Evolutionary conservation across 2,329 filamentous ascomycete species (phyloP), one percentile per base, ranked within the genome.

Genomic region (Aspergillus melleus): DNA sequence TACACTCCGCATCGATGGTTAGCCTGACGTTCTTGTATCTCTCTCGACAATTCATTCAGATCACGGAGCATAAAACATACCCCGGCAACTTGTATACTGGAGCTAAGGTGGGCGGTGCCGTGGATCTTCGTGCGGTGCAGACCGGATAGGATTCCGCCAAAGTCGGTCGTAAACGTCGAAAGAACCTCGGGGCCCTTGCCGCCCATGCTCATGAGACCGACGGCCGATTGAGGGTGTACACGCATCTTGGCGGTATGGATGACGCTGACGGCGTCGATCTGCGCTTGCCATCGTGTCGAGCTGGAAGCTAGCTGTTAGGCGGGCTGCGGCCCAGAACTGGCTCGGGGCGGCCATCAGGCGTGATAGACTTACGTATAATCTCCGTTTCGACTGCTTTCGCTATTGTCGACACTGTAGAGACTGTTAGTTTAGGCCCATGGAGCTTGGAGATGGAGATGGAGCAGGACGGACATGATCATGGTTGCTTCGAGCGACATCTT

Each of bases 401-500:
- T 97, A 85, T 98, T 99, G 86, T 99, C 95, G 73, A 98, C 92
- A 77, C 87, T 88, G 69, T 61, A 60, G 57, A 65, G 55, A 58
- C 55, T 44, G 66, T 72, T 64, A 70, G 69, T 56, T 49, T 26
- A 39, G 49, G 22, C 46, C 24, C 26, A 54, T 6, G 36, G 54
- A 65, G 65, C 62, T 66, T 59, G 55, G 51, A 32, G 24, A 46
- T 53, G 54, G 39, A 44, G 39, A 44, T 51, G 46, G 56, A 44
- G 12, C 44, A 32, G 29, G 64, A 75, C 77, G 59, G 64, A 80
- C 85, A 98, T 89, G 79, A 99, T 91, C 93, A 99, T 98, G 65
- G 96, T 96, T 82, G 95, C 96, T 88, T 99, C 95, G 80, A 99
- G 89, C 80, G 89, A 91, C 95, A 99, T 99, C 74, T 84, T 93